Evolutionary conservation across 352 stramenopile genomes (phyloP).

Genomic region (Globisporangium acanthophoron): DNA sequence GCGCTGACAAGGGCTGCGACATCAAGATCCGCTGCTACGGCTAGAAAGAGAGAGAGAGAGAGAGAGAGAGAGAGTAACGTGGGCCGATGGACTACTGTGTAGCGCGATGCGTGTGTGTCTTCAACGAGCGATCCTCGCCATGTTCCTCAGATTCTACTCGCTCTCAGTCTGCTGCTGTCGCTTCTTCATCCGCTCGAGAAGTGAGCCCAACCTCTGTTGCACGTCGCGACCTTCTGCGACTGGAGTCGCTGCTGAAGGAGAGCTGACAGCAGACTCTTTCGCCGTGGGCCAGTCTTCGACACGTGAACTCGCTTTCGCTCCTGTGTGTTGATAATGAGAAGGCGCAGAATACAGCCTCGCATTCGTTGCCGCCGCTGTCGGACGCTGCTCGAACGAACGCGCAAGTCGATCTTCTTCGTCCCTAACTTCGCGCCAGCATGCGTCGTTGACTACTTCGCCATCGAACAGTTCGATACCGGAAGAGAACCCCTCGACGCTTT

Average conservation of each 20-base stretch:
- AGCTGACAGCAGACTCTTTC: slow-evolving; percentile 1
- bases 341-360: not conserved
- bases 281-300: not conserved
- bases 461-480: not conserved
- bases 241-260: slow-evolving; percentile 14
- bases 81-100: not conserved
- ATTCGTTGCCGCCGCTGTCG: not conserved
- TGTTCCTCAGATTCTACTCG: not conserved
- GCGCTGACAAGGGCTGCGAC: slow-evolving; percentile 89
- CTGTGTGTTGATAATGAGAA: not conserved
- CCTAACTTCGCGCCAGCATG: not conserved
- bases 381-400: not conserved
- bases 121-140: slow-evolving; percentile 10
- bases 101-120: not conserved
- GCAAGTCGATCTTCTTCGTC: not conserved
- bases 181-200: slow-evolving; percentile 32
- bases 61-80: not conserved
- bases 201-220: slow-evolving; percentile 26
- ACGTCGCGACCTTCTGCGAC: slow-evolving; percentile 12
- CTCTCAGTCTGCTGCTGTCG: slow-evolving; percentile 16
- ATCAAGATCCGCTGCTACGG: slow-evolving; percentile 91
- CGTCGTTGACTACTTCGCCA: not conserved
- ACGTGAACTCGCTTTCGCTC: not conserved
- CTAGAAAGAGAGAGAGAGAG: slow-evolving; percentile 32
- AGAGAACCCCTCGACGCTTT: not conserved